These are phyloP conservation scores for Coniophora puteana DNA, from an alignment of 1,284 basidiomycete species.

Conservation along the genomic window DNA sequence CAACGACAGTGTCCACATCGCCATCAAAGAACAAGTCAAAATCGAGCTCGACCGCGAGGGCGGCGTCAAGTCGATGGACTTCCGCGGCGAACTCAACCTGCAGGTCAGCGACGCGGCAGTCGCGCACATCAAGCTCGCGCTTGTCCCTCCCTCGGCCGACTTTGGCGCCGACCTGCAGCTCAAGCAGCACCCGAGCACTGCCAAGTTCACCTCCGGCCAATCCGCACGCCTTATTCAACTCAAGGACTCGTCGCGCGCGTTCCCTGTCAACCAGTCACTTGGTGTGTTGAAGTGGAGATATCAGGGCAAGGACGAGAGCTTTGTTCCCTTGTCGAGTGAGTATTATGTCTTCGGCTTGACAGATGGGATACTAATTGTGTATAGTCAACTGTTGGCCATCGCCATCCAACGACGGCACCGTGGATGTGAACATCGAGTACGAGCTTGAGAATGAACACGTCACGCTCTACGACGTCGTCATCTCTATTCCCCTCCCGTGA, in stretches of 20 bases:
- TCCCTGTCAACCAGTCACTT: conserved; percentile 86
- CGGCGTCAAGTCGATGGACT: conserved; percentile 84
- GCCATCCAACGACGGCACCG: conserved; percentile 84
- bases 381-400: conserved; percentile 96
- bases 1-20: conserved; percentile 73
- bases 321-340: conserved; percentile 88
- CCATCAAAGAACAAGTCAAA: conserved; percentile 82
- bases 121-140: conserved; percentile 75
- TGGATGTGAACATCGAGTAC: conserved; percentile 95
- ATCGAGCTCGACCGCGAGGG: conserved; percentile 86
- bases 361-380: neutral
- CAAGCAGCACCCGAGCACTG: conserved; percentile 96
- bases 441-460: conserved; percentile 87
- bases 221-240: conserved; percentile 74
- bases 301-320: conserved; percentile 86
- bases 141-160: conserved; percentile 60
- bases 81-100: conserved; percentile 94
- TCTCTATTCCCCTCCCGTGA: conserved; percentile 90
- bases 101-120: conserved; percentile 76
- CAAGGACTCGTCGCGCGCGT: conserved; percentile 79
- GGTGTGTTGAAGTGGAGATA: conserved; percentile 94
- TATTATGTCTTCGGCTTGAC: conserved; percentile 10
- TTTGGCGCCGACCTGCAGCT: conserved; percentile 80
- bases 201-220: conserved; percentile 74
- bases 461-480: conserved; percentile 79